Base-by-base conservation (phyloP, 805 yeast species). In the Komagataella pastoris region DNA sequence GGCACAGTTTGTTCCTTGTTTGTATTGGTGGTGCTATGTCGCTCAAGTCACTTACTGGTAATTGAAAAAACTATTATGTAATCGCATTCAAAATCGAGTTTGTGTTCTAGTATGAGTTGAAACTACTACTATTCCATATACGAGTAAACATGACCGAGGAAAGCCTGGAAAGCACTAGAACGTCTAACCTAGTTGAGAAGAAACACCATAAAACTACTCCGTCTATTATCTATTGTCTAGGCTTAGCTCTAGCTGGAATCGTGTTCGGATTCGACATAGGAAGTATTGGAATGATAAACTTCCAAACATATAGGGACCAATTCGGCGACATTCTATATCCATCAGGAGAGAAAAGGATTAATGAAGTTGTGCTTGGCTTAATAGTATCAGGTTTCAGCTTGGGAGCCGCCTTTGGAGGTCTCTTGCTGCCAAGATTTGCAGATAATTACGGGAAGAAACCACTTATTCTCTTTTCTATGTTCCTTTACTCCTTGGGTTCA, bases 261-360 rank as follows among this genome's bases (percentile, higher is more conserved):
- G 51, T 65, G 0, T 67, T 65, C 50, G 72, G 72, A 1, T 65
- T 60, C 53, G 72, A 68, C 56, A 65, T 67, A 36, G 72, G 72
- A 1, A 64, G 64, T 1, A 57, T 68, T 48, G 40, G 40, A 30
- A 30, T 30, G 40, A 30, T 30, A 30, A 30, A 30, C 40, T 30
- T 8, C 14, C 14, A 10, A 3, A 10, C 40, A 3, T 67, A 67
- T 52, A 52, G 47, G 30, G 6, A 17, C 3, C 53, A 49, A 0
- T 66, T 52, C 56, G 69, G 67, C 1, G 61, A 65, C 47, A 51
- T 51, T 46, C 6, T 50, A 7, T 24, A 18, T 17, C n/a, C 43
- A 6, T 44, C 47, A 1, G 24, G 17, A 1, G 21, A 44, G 4
- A 53, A 52, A 0, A 17, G 49, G 5, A 62, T 64, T 46, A 48